Evolutionary conservation across 768 basidiomycete genomes (phyloP).

Genomic region (Boletus barrowsii): DNA sequence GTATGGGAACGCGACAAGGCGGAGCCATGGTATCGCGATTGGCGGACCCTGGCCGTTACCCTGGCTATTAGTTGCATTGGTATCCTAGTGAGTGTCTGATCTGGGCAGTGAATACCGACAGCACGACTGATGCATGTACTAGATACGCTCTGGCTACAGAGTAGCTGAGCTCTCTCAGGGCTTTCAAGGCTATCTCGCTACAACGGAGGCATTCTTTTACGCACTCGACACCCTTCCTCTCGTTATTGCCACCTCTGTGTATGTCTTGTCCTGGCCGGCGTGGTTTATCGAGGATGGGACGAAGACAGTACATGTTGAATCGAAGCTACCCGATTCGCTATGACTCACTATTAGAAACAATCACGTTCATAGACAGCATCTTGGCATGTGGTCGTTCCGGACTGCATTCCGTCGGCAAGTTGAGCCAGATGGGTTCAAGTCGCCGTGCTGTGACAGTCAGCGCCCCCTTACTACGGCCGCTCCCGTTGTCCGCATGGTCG

Average conservation of each 20-base stretch:
- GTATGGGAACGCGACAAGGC: slow-evolving; percentile 39
- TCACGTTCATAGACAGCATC: too few species aligned
- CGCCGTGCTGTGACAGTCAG: background rate
- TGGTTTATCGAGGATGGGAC: slow-evolving; percentile 37
- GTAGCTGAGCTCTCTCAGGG: slow-evolving; percentile 62
- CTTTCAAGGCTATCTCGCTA: slow-evolving; percentile 54
- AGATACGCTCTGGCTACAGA: slow-evolving; percentile 67
- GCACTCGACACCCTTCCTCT: slow-evolving; percentile 65
- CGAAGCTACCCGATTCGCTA: slow-evolving; percentile 27
- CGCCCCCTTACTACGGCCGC: background rate
- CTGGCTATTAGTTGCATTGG: slow-evolving; percentile 57
- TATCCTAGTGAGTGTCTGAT: slow-evolving; percentile 48
- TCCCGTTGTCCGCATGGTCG: too few species aligned
- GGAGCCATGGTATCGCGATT: slow-evolving; percentile 51
- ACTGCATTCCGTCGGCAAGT: background rate
- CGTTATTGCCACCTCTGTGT: slow-evolving; percentile 55
- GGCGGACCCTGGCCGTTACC: slow-evolving; percentile 53
- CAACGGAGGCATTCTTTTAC: slow-evolving; percentile 62
- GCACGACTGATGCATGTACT: background rate
- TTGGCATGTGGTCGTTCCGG: too few species aligned
- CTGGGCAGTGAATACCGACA: too few species aligned
- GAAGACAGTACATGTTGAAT: background rate
- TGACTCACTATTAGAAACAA: background rate
- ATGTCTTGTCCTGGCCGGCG: slow-evolving; percentile 65
- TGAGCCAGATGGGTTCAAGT: background rate